Evolutionary conservation across 192 early-diverging fungal species (phyloP), one percentile per base, ranked within the genome.

Genomic region (Dissophora globulifera): DNA sequence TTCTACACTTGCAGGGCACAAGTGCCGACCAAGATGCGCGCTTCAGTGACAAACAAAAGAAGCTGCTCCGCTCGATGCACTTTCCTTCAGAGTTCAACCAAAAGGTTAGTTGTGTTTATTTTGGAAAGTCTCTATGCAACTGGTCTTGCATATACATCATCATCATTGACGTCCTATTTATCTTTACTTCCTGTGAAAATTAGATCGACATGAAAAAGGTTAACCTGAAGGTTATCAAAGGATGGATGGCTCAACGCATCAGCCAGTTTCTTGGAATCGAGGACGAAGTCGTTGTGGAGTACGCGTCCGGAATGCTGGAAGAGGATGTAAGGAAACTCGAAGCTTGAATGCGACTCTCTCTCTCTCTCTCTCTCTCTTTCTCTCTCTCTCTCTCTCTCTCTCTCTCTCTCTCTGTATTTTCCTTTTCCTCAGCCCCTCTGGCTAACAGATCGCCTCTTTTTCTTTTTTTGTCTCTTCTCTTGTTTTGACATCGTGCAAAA

Each of bases 271-370:
- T 99, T 29, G 95, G 94, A 2, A 84, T 96, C 27, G 97, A 99
- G 50, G 97, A 99, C 70, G 97, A 99, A 59, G 88, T 99, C 20
- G 83, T 97, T 5, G 85, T 94, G 51, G 93, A 96, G 41, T 96
- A 91, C 75, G 83, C 97, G 3, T 88, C 92, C 58, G 89, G 89
- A 29, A 84, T 96, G 79, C 83, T 99, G 31, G 91, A 97, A 61
- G 89, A 89, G 25, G 61, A 85, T 78, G 89, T 91, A 82, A 65
- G 67, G 45, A 17, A 4, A n/a, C n/a, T n/a, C n/a, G n/a, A n/a
- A n/a, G n/a, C n/a, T n/a, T n/a, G n/a, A n/a, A n/a, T n/a, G n/a
- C n/a, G n/a, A n/a, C n/a, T n/a, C n/a, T n/a, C n/a, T n/a, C n/a
- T n/a, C n/a, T n/a, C n/a, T n/a, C n/a, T n/a, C n/a, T n/a, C n/a